Percentiles rank a stretch among this genome's conserved stretches.
Conservation (phyloP, 345 rosid species). For the Moricandia arvensis region DNA sequence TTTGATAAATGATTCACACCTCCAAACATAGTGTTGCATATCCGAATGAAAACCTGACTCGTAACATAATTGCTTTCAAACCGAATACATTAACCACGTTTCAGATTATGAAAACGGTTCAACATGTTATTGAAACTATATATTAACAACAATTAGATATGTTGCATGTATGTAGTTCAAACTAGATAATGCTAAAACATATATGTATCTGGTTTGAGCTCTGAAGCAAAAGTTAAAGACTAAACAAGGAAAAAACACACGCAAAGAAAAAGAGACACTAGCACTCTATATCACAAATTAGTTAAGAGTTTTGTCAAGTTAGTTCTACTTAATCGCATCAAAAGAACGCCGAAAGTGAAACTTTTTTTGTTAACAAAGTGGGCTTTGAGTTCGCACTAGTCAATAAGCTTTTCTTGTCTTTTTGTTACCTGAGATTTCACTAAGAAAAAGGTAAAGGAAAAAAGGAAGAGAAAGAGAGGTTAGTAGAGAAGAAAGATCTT, state of each 20-base stretch:
- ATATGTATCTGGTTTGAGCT: background rate
- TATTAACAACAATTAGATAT: background rate
- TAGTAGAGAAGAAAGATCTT: slow-evolving; percentile 36
- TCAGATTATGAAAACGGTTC: background rate
- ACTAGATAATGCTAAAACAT: background rate
- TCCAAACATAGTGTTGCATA: background rate
- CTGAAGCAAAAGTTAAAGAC: background rate
- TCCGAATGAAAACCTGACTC: background rate
- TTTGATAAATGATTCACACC: background rate
- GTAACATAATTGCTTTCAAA: background rate
- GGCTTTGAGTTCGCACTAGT: slow-evolving; percentile 19
- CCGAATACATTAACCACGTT: background rate
- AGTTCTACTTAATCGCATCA: background rate
- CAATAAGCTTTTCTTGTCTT: slow-evolving; percentile 21
- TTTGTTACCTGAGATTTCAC: slow-evolving; percentile 36
- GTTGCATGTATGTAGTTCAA: background rate
- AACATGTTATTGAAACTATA: background rate
- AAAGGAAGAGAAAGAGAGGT: slow-evolving; percentile 31
- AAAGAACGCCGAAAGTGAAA: slow-evolving; percentile 31
- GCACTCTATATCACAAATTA: background rate
- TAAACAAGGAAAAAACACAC: background rate
- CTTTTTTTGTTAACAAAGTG: slow-evolving; percentile 19
- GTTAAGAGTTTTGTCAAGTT: slow-evolving; percentile 7
- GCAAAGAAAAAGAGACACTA: background rate
- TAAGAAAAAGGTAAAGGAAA: slow-evolving; percentile 22